phyloP scores from a whole-genome alignment of 768 basidiomycete genomes.

The Pisolithus microcarpus region DNA sequence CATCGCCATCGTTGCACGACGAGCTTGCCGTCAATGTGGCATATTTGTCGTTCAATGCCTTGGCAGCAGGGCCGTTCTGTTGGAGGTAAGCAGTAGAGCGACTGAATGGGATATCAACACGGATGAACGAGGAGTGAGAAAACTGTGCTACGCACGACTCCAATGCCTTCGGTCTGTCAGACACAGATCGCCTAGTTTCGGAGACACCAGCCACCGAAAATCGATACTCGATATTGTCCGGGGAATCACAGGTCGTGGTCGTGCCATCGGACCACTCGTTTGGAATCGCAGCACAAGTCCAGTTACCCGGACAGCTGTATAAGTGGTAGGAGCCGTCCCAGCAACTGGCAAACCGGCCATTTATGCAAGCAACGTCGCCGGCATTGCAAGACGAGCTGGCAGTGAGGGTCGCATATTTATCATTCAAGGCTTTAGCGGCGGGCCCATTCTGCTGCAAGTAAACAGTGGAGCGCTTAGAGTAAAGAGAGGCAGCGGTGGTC shows the following conservation, averaged over 20 bases:
- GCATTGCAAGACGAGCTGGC: conserved; percentile 12
- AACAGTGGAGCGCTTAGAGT: conserved; percentile 10
- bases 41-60: conserved; percentile 8
- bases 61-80: conserved; percentile 7
- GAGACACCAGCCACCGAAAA: conserved; percentile 17
- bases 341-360: conserved; percentile 13
- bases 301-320: conserved; percentile 7
- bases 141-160: background rate
- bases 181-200: conserved; percentile 3
- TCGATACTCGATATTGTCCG: conserved; percentile 12
- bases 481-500: conserved; percentile 10
- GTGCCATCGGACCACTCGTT: conserved; percentile 14
- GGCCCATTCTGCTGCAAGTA: conserved; percentile 20
- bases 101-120: background rate
- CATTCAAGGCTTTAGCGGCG: conserved; percentile 19
- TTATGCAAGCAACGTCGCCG: conserved; percentile 15
- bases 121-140: background rate
- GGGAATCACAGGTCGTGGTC: conserved; percentile 13
- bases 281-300: conserved; percentile 19
- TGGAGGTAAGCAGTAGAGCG: conserved; percentile 4
- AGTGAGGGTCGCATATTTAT: conserved; percentile 13
- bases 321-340: conserved; percentile 8
- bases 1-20: conserved; percentile 5
- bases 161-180: background rate
- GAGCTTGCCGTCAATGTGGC: conserved; percentile 4